Percentiles rank a stretch among this genome's conserved stretches.
phyloP scores from a whole-genome alignment of 441 rosid species.

The Metrosideros polymorpha region DNA sequence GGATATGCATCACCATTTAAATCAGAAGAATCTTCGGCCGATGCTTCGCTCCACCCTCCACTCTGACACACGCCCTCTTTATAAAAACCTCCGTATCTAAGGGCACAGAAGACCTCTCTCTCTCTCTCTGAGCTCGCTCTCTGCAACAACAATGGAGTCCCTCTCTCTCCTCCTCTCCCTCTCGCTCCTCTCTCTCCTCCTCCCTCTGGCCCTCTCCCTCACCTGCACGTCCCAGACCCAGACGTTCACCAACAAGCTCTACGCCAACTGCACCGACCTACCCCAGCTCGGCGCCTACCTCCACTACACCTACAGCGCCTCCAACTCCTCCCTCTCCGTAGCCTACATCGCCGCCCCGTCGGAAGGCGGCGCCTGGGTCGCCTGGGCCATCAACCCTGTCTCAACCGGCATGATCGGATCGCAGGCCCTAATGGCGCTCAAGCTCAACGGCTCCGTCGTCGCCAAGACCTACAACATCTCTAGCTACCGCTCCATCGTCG shows the following conservation, averaged over 20 bases:
- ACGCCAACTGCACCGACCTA: background rate
- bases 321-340: background rate
- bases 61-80: background rate
- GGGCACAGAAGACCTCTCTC: background rate
- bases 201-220: background rate
- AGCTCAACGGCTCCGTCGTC: conserved; percentile 1
- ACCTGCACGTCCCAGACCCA: background rate
- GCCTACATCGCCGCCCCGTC: background rate
- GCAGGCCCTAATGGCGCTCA: background rate
- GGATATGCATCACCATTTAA: background rate
- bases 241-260: background rate
- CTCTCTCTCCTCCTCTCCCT: background rate
- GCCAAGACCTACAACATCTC: conserved; percentile 41
- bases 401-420: background rate
- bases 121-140: no score
- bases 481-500: conserved; percentile 9
- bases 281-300: background rate
- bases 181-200: background rate
- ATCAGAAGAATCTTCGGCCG: background rate
- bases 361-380: background rate
- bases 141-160: background rate
- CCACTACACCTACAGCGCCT: background rate
- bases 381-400: background rate
- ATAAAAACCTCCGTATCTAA: background rate
- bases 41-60: background rate